Evolutionary conservation across 192 early-diverging fungal species (phyloP), one percentile per base, ranked within the genome.

Genomic region (Coemansia interrupta): DNA sequence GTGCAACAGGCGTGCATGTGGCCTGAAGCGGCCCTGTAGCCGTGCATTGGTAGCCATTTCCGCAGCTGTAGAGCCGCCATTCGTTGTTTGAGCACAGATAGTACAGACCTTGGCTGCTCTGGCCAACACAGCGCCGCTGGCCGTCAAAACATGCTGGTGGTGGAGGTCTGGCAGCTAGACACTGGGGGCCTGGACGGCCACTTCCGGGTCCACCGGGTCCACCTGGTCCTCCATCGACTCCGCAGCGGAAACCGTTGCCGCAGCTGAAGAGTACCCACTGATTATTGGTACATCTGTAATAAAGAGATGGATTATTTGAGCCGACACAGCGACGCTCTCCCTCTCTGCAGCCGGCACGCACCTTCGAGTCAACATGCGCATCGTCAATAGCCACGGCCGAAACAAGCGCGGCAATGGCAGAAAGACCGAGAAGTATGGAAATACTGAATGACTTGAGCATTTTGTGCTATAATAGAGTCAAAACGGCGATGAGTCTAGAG

Each of bases 61-160:
- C 72, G 19, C 72, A 75, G 41, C 62, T 75, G 59, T 75, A 75
- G 22, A 69, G 54, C 7, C 58, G 46, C 72, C 72, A 75, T 18
- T 48, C 10, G 23, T 60, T 67, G 26, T 57, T 59, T 15, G 62
- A 55, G 63, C 72, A 75, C 62, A 63, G 49, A 41, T 75, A 75
- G 66, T 75, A 75, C 44, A 75, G 50, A 7, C 30, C 40, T 14
- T 56, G 55, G 24, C 62, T 63, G 40, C 60, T 52, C n/a, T 58
- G 23, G 12, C 63, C 66, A 3, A 64, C 39, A 30, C 73, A 75
- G 46, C 66, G 61, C 15, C 73, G 66, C 56, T 75, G 63, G 8
- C 73, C 66, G 41, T 75, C 55, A 8, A 46, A 18, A 49, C 73
- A 75, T 14, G 22, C 48, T 39, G 61, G 68, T 11, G 54, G 60